A percentile compares a stretch with the other conserved stretches of the same genome.
phyloP scores from a whole-genome alignment of 1,284 basidiomycete species.

The Apiotrichum porosum region DNA sequence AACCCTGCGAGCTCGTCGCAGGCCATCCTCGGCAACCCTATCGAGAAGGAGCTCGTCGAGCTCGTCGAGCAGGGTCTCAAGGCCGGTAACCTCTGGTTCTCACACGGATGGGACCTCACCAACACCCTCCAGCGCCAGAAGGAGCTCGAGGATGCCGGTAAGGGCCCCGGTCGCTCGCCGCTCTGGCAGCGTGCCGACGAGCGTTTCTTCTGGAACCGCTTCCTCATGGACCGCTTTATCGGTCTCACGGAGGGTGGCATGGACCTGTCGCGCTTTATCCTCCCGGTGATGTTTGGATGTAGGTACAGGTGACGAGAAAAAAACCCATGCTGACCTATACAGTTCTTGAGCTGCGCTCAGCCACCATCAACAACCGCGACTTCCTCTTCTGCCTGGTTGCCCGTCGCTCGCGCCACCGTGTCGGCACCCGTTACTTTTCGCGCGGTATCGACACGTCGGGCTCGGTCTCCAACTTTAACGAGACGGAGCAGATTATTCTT shows the following conservation, averaged over 20 bases:
- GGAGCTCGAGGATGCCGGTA: conserved; percentile 61
- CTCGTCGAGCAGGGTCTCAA: conserved; percentile 82
- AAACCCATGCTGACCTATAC: conserved; percentile 6
- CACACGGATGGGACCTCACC: conserved; percentile 87
- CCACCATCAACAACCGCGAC: conserved; percentile 70
- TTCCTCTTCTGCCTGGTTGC: conserved; percentile 85
- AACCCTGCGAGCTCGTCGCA: conserved; percentile 60
- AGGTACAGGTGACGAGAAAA: conserved; percentile 29
- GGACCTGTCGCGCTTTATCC: conserved; percentile 71
- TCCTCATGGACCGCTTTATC: conserved; percentile 49
- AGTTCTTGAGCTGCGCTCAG: conserved; percentile 84
- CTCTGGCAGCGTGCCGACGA: conserved; percentile 67
- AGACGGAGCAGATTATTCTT: conserved; percentile 88
- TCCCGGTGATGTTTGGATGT: conserved; percentile 92
- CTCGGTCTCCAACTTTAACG: conserved; percentile 78
- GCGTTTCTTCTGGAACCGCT: conserved; percentile 98
- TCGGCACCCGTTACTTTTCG: conserved; percentile 95
- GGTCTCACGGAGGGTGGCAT: conserved; percentile 42
- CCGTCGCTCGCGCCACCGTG: conserved; percentile 85
- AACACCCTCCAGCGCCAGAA: conserved; percentile 80
- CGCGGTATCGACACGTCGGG: conserved; percentile 76
- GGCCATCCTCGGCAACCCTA: conserved; percentile 61
- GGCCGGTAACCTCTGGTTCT: conserved; percentile 78
- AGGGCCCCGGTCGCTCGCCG: conserved; percentile 52
- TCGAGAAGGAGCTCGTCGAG: conserved; percentile 80